Evolutionary conservation across 2,329 filamentous ascomycete genomes (phyloP).

Genomic region (Graphilbum fragrans): DNA sequence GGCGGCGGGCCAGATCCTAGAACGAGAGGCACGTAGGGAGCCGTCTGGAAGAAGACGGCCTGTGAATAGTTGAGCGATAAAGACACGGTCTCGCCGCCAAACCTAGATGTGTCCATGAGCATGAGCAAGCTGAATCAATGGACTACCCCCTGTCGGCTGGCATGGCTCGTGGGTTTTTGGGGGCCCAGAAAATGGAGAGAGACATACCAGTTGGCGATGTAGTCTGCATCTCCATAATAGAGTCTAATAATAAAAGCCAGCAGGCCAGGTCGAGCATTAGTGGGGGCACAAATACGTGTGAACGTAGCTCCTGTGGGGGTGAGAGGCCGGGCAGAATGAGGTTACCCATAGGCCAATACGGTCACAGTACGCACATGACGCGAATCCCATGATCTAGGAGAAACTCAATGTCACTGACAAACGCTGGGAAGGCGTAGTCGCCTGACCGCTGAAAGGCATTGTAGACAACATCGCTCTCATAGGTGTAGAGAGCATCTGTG

Average conservation of each 20-base stretch:
- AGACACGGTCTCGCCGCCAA: constrained; percentile 51
- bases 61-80: constrained; percentile 31
- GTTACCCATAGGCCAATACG: too few relatives aligned
- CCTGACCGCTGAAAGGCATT: constrained; percentile 15
- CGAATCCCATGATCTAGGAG: constrained; percentile 38
- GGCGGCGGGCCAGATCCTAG: background rate
- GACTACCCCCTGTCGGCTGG: too few relatives aligned
- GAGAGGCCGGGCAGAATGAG: too few relatives aligned
- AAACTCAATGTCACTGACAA: constrained; percentile 28
- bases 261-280: too few relatives aligned
- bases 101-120: constrained; percentile 8
- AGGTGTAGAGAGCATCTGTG: constrained; percentile 32
- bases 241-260: constrained; percentile 23
- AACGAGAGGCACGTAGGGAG: constrained; percentile 52
- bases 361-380: constrained; percentile 26
- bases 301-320: too few relatives aligned
- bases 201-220: constrained; percentile 32
- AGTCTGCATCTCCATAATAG: constrained; percentile 41
- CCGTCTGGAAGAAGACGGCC: constrained; percentile 34
- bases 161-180: too few relatives aligned
- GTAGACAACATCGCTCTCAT: constrained; percentile 19
- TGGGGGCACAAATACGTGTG: too few relatives aligned
- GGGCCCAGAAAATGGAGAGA: background rate
- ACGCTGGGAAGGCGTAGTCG: constrained; percentile 30
- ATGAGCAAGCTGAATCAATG: background rate